Evolutionary conservation across 2,329 filamentous ascomycete genomes (phyloP), one percentile per base, ranked within the genome.

Genomic region (Seiridium cupressi): DNA sequence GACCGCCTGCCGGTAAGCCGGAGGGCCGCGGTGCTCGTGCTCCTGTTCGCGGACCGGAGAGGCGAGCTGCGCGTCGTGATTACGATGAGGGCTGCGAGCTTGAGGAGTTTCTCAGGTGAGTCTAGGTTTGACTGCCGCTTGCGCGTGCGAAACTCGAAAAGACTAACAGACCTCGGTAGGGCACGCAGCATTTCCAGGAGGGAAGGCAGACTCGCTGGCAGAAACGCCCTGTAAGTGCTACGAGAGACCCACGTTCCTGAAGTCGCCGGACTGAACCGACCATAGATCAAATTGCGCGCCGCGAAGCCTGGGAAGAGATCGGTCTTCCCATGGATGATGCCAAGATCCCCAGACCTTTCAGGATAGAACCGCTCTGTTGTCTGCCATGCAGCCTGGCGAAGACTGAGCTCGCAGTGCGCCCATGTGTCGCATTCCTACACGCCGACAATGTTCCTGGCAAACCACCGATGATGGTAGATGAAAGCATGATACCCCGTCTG

Each of bases 301-400:
- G 94, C 64, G 94, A 98, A 80, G 93, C 94, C 1, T 90, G 85
- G 73, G 94, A 98, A 74, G 94, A 98, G 74, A 97, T 98, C 65
- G 94, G 94, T 1, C 86, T 98, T 3, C 91, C 94, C 1, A 81
- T 89, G 69, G 82, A 87, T 66, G 86, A 93, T 70, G 68, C 73
- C 60, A 84, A 85, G 61, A 82, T 97, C 36, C 91, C 92, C 1
- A 77, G 80, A 10, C 91, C 91, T 1, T 97, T 97, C 76, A 82
- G 83, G 58, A 89, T 98, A 66, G 93, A 97, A 76, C 89, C 95
- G 70, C 85, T 98, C 48, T 96, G 93, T 77, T 85, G 90, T 71
- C 82, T 98, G 3, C 94, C 94, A 34, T 87, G 87, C 59, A 89
- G 86, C 69, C 82, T 93, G 13, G 89, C 90, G 6, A 84, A 85